These are phyloP conservation scores for Monilinia vaccinii-corymbosi DNA, from an alignment of 2,329 filamentous ascomycete species.

Conservation along the genomic window DNA sequence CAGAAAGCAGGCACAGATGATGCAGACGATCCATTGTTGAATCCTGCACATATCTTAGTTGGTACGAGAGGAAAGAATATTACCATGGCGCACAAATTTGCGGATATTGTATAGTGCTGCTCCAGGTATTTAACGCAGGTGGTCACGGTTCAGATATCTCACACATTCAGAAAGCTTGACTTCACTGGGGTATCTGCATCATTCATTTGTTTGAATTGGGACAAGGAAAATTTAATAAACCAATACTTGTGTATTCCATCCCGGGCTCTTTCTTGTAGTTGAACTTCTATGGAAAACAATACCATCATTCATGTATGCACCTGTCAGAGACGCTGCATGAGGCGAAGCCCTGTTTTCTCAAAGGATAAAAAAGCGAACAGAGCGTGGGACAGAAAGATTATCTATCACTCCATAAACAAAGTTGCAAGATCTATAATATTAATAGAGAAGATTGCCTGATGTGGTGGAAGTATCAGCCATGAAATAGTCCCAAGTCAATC, in stretches of 20 bases:
- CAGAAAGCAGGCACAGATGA: slow-evolving; percentile 31
- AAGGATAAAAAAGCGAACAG: neutral
- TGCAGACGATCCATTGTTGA: slow-evolving; percentile 33
- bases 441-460: neutral
- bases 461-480: too few relatives aligned
- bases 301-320: too few relatives aligned
- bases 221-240: too few relatives aligned
- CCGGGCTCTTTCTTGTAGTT: too few relatives aligned
- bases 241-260: too few relatives aligned
- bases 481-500: too few relatives aligned
- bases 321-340: too few relatives aligned
- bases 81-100: slow-evolving; percentile 31
- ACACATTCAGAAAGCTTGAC: neutral
- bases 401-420: neutral
- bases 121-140: slow-evolving; percentile 14
- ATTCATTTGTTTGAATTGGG: too few relatives aligned
- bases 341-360: neutral
- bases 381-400: too few relatives aligned
- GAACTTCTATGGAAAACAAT: too few relatives aligned
- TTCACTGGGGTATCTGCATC: neutral
- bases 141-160: neutral
- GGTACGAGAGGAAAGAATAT: slow-evolving; percentile 31
- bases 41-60: slow-evolving; percentile 36
- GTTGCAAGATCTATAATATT: neutral
- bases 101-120: slow-evolving; percentile 32